Percentiles rank a stretch among this genome's conserved stretches.
Evolutionary conservation across 2,329 filamentous ascomycete genomes (phyloP).

Genomic region (Fusarium nanum): DNA sequence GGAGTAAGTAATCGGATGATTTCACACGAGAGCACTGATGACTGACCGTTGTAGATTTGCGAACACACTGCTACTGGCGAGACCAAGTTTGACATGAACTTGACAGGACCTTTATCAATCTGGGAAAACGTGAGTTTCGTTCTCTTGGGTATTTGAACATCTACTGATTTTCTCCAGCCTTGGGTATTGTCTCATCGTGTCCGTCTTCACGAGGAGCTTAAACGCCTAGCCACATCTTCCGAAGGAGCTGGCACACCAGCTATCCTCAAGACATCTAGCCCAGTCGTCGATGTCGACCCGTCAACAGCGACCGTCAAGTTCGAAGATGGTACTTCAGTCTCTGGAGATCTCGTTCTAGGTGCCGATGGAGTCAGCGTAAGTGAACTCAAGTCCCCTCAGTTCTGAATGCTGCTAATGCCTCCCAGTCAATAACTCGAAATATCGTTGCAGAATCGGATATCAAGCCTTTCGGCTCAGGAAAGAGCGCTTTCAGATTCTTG

Average conservation of each 20-base stretch:
- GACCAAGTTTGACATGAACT: conserved; percentile 50
- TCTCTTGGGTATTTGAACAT: neutral
- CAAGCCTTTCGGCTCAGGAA: conserved; percentile 59
- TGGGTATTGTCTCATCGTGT: conserved; percentile 65
- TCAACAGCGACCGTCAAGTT: conserved; percentile 56
- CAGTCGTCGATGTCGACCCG: conserved; percentile 58
- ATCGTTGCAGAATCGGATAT: conserved; percentile 34
- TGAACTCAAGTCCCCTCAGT: accelerated
- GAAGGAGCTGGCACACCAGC: conserved; percentile 53
- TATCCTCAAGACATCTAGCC: conserved; percentile 55
- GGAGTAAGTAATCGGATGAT: conserved; percentile 29
- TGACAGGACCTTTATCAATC: conserved; percentile 51
- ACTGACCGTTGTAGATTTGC: conserved; percentile 39
- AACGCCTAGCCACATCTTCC: conserved; percentile 54
- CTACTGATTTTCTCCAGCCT: conserved; percentile 22
- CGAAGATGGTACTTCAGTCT: conserved; percentile 56
- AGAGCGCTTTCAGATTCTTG: conserved; percentile 67
- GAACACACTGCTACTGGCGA: conserved; percentile 55
- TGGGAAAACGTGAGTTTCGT: conserved; percentile 55
- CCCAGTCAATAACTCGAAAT: conserved; percentile 41
- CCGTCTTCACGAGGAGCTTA: conserved; percentile 62
- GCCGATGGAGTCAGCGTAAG: conserved; percentile 65
- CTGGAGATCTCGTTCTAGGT: conserved; percentile 64
- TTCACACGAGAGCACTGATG: too few species aligned
- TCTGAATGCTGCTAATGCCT: neutral